A percentile compares a stretch with the other conserved stretches of the same genome.
Conservation (phyloP, 768 basidiomycete species). For the Gloeostereum incarnatum region DNA sequence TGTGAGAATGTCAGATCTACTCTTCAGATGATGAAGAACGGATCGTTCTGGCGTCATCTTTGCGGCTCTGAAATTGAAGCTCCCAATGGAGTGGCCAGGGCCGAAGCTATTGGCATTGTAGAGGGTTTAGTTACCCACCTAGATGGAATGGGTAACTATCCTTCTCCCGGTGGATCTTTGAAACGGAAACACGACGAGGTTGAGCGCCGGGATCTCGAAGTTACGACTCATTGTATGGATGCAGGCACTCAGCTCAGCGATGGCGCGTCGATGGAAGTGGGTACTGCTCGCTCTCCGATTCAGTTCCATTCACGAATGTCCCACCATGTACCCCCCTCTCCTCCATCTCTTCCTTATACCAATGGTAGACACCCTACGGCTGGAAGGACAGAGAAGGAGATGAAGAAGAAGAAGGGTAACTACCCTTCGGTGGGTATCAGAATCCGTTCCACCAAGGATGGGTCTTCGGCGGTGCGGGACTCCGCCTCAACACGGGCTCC, state of each 20-base stretch:
- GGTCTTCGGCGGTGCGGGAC: not conserved
- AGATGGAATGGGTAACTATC: slow-evolving; percentile 1
- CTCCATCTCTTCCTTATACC: slow-evolving; percentile 1
- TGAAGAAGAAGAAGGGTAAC: slow-evolving; percentile 7
- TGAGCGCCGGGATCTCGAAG: slow-evolving; percentile 18
- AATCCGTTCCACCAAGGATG: slow-evolving; percentile 4
- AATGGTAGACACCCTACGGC: slow-evolving; percentile 6
- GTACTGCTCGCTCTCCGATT: slow-evolving; percentile 7
- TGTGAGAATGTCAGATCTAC: slow-evolving; percentile 34
- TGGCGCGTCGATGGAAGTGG: no score
- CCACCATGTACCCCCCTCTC: slow-evolving; percentile 2
- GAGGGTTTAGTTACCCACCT: slow-evolving; percentile 2
- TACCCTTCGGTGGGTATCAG: slow-evolving; percentile 8
- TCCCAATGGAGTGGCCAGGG: slow-evolving; percentile 20
- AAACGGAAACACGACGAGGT: slow-evolving; percentile 36
- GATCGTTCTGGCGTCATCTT: slow-evolving; percentile 18
- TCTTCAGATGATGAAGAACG: slow-evolving; percentile 31
- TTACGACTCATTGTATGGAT: no score
- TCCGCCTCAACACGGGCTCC: no score
- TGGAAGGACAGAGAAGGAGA: slow-evolving; percentile 12
- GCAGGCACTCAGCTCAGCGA: no score
- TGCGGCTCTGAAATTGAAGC: slow-evolving; percentile 19
- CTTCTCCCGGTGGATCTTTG: slow-evolving; percentile 7
- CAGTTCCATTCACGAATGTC: not conserved
- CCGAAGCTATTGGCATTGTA: slow-evolving; percentile 7